Base-by-base conservation (phyloP, 2,329 filamentous ascomycete genomes). In the Exophiala sideris region DNA sequence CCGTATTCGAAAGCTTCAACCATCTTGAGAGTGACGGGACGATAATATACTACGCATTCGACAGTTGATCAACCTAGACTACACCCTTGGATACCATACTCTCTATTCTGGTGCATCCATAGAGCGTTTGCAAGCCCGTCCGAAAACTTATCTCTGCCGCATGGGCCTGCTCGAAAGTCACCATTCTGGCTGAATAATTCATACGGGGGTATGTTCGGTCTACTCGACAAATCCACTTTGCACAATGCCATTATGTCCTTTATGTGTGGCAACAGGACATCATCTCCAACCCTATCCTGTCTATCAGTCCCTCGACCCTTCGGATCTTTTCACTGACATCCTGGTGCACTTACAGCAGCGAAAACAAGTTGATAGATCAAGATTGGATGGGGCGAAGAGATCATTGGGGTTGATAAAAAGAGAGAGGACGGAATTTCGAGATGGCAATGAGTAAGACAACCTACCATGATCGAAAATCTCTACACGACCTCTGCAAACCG, bases 371-470 rank as follows among this genome's bases (percentile, higher is more conserved):
- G 8, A 10, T 20, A 21, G 9, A 21, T 20, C 14, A 41, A 12
- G 16, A 21, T 24, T 44, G 41, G 29, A 20, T 32, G 21, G 12
- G 21, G 41, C 2, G 29, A 24, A 44, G 41, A 44, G 24, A 8
- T 5, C 24, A 29, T 29, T 8, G 24, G 24, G 24, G 24, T 29
- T 29, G 24, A 29, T 29, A 29, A 29, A 29, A 29, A 29, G 24
- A 29, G 24, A 29, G 24, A 29, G 24, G 24, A 29, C 24, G 24
- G 24, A 29, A 29, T 29, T 29, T 8, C 24, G 57, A 48, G 39
- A 61, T 61, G 59, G 58, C 59, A 47, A 55, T 56, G 53, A 57
- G 56, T 59, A 61, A 50, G 24, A 56, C 55, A 38, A 34, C 50
- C 20, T 34, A 29, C 42, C 21, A 39, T 14, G 16, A 20, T 33